phyloP scores from a whole-genome alignment of 352 stramenopile species.

The Phytophthora cactorum region DNA sequence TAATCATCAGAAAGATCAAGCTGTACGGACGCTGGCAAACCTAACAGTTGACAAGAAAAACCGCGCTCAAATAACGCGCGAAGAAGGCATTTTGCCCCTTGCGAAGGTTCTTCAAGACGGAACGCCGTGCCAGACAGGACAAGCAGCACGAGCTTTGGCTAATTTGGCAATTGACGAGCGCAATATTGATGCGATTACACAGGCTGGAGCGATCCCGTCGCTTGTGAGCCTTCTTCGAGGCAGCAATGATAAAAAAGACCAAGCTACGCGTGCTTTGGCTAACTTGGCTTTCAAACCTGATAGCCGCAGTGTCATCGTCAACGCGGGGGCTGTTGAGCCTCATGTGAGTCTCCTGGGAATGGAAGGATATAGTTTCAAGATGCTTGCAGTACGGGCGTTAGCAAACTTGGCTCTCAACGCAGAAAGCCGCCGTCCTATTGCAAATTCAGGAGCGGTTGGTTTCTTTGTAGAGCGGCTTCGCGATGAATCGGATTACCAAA shows the following conservation, averaged over 20 bases:
- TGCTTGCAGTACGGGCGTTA: not conserved
- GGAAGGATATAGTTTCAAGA: not conserved
- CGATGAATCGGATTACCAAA: not conserved
- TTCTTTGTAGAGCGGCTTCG: not conserved
- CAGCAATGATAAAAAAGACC: not conserved
- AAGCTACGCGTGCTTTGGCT: conserved; percentile 1
- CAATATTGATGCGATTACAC: not conserved
- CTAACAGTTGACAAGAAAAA: not conserved
- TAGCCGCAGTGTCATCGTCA: not conserved
- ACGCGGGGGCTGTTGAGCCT: not conserved
- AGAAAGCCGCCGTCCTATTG: not conserved
- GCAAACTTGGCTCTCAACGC: not conserved
- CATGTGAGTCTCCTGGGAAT: not conserved
- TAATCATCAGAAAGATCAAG: not conserved
- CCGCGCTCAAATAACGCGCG: not conserved
- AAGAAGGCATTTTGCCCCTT: not conserved
- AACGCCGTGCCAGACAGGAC: not conserved
- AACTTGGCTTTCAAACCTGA: not conserved
- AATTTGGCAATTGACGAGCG: not conserved
- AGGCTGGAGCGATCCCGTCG: not conserved
- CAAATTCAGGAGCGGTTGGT: not conserved
- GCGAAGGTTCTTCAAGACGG: not conserved
- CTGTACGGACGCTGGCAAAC: not conserved
- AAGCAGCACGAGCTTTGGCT: not conserved
- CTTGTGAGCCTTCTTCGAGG: not conserved